Percentiles rank a stretch among this genome's conserved stretches.
phyloP scores from a whole-genome alignment of 2,329 filamentous ascomycete species.

The Bipolaris zeicola region DNA sequence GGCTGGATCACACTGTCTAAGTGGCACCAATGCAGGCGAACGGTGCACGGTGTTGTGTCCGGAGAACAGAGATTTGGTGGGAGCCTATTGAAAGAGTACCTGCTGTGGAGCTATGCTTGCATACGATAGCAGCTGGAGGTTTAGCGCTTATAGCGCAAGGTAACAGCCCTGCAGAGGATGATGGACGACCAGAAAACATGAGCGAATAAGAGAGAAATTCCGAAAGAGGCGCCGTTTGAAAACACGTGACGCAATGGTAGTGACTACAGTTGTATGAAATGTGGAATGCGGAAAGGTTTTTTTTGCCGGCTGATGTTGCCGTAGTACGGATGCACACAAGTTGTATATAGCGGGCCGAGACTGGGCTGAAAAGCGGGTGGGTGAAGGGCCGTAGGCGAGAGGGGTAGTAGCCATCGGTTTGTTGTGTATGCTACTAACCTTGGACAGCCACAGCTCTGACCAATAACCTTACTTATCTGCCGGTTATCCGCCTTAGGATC shows the following conservation, averaged over 20 bases:
- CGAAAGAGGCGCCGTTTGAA: no score
- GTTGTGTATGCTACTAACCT: neutral
- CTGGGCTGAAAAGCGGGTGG: neutral
- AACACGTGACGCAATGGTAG: neutral
- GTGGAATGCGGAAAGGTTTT: neutral
- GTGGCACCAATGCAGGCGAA: neutral
- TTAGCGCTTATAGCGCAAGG: conserved; percentile 3
- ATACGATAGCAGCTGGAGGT: neutral
- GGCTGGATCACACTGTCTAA: conserved; percentile 13
- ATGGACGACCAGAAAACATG: neutral
- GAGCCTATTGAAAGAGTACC: neutral
- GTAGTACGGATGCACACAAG: neutral
- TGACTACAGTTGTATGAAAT: neutral
- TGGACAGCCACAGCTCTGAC: neutral
- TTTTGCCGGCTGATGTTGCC: neutral
- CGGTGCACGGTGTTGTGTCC: neutral
- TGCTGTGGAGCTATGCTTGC: conserved; percentile 1
- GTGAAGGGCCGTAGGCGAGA: neutral
- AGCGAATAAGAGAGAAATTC: neutral
- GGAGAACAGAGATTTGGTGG: neutral
- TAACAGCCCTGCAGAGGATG: neutral
- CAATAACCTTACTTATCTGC: neutral
- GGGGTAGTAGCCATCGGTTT: neutral
- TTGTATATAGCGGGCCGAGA: neutral
- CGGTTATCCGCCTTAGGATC: neutral